phyloP scores from a whole-genome alignment of 345 rosid genomes.

The Microcos paniculata region DNA sequence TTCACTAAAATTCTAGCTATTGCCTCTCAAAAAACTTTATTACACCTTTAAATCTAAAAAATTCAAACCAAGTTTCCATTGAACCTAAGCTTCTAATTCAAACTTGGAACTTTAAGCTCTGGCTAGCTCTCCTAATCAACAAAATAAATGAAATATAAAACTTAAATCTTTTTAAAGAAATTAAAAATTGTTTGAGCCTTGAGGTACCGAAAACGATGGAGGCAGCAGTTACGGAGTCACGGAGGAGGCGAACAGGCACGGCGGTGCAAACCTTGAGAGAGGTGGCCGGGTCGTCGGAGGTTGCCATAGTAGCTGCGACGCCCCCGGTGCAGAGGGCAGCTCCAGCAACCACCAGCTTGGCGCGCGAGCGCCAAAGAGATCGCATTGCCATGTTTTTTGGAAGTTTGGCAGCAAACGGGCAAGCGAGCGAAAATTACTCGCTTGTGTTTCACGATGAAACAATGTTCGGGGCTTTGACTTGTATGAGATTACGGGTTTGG shows the following conservation, averaged over 20 bases:
- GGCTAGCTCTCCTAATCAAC: background rate
- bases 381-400: constrained; percentile 56
- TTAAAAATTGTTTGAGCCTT: background rate
- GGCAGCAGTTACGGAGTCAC: constrained; percentile 72
- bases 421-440: constrained; percentile 7
- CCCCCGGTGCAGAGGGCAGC: constrained; percentile 66
- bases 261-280: constrained; percentile 76
- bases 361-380: constrained; percentile 61
- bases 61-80: background rate
- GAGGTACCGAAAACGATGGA: constrained; percentile 81
- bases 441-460: background rate
- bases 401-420: background rate
- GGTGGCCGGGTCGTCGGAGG: constrained; percentile 70
- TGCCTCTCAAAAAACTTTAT: background rate
- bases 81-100: background rate
- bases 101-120: background rate
- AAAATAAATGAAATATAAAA: background rate
- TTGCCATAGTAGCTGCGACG: constrained; percentile 55
- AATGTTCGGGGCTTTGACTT: background rate
- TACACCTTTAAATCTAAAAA: background rate
- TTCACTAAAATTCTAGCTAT: background rate
- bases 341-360: constrained; percentile 54
- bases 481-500: background rate
- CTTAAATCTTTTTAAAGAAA: background rate
- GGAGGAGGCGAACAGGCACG: constrained; percentile 70